Evolutionary conservation across 2,329 filamentous ascomycete genomes (phyloP).

Genomic region (Chaetoscypha palmicola): DNA sequence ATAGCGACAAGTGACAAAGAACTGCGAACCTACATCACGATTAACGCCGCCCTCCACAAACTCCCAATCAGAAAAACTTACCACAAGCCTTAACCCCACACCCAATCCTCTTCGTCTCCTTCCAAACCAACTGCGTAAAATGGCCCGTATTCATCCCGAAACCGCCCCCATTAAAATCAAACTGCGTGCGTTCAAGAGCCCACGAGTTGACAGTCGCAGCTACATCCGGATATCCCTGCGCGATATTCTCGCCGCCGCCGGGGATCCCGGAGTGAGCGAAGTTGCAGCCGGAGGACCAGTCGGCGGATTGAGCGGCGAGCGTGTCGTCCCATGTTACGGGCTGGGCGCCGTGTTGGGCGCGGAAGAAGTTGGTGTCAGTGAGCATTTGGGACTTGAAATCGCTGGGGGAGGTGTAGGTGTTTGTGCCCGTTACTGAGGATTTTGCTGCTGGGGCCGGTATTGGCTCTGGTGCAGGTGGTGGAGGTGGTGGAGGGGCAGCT

Average conservation of each 20-base stretch:
- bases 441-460: neutral
- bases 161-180: neutral
- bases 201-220: neutral
- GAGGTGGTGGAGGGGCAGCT: no score
- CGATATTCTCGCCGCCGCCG: neutral
- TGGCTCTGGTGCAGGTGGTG: neutral
- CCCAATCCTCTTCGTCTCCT: neutral
- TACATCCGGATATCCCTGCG: neutral
- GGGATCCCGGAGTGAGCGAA: neutral
- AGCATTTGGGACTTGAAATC: conserved; percentile 1
- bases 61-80: neutral
- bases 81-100: neutral
- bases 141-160: conserved; percentile 1
- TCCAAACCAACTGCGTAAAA: conserved; percentile 6
- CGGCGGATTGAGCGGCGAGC: neutral
- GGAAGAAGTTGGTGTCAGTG: conserved; percentile 1
- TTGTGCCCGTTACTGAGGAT: neutral
- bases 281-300: neutral
- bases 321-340: neutral
- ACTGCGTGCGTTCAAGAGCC: conserved; percentile 1
- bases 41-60: neutral
- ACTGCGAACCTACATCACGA: neutral
- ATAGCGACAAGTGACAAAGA: neutral
- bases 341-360: neutral
- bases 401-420: neutral